phyloP scores from a whole-genome alignment of 352 stramenopile genomes.

The Phytophthora sp. region DNA sequence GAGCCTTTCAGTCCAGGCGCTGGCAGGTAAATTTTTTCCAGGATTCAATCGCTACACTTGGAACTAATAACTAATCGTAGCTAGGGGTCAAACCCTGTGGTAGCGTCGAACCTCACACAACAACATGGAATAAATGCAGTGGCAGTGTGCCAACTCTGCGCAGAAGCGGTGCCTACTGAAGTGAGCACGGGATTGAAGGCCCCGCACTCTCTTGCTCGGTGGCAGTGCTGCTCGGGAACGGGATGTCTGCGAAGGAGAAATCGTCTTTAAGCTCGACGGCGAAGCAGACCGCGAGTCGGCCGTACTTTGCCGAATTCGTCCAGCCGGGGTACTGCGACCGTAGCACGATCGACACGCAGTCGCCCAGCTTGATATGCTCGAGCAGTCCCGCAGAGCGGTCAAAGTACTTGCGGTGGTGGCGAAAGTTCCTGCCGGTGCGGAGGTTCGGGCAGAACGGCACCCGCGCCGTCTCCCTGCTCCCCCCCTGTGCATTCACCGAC shows the following conservation, averaged over 20 bases:
- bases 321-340: slow-evolving; percentile 68
- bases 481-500: slow-evolving; percentile 23
- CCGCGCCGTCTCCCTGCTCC: slow-evolving; percentile 30
- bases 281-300: slow-evolving; percentile 51
- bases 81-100: no score
- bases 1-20: neutral
- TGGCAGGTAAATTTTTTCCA: slow-evolving; percentile 3
- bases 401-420: slow-evolving; percentile 68
- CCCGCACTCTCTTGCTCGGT: slow-evolving; percentile 2
- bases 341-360: slow-evolving; percentile 58
- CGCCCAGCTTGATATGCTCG: slow-evolving; percentile 43
- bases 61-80: no score
- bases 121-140: no score
- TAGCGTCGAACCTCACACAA: no score
- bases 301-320: slow-evolving; percentile 68
- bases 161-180: no score
- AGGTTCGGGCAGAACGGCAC: slow-evolving; percentile 54
- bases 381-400: slow-evolving; percentile 36
- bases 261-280: slow-evolving; percentile 54
- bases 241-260: slow-evolving; percentile 44
- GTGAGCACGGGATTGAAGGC: slow-evolving; percentile 20
- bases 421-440: slow-evolving; percentile 45
- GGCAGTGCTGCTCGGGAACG: slow-evolving; percentile 39
- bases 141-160: no score
- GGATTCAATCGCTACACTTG: slow-evolving; percentile 2